Conservation (phyloP, 2,329 filamentous ascomycete genomes). For the Apiospora phragmitis region DNA sequence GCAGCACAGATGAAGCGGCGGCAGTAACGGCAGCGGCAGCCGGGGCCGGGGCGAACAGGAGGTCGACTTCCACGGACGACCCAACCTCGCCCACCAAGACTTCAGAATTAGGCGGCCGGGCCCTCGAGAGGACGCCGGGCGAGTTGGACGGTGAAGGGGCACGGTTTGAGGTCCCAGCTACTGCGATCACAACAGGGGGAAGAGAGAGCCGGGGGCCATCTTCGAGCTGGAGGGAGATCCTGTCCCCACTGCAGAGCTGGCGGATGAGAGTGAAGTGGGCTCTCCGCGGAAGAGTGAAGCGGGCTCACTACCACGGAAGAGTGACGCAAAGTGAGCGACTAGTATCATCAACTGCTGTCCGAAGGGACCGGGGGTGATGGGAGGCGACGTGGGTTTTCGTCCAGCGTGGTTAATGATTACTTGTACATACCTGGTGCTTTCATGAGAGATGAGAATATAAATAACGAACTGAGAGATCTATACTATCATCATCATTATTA, state of each 20-base stretch:
- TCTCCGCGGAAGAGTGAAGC: neutral
- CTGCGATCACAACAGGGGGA: neutral
- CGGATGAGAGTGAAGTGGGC: neutral
- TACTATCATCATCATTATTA: neutral
- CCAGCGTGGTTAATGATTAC: neutral
- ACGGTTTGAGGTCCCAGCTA: constrained; percentile 2
- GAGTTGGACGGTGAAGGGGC: neutral
- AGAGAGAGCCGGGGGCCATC: constrained; percentile 8
- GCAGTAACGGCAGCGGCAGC: neutral
- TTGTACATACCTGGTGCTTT: neutral
- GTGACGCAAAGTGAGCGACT: neutral
- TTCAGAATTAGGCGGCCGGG: neutral
- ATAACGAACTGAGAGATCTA: neutral
- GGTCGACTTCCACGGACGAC: neutral
- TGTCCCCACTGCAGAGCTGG: neutral
- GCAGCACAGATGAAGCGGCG: neutral
- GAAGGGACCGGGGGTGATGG: neutral
- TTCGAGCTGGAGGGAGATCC: constrained; percentile 10
- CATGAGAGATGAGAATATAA: neutral
- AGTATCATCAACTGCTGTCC: neutral
- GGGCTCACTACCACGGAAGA: neutral
- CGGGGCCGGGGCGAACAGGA: neutral
- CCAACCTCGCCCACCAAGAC: neutral
- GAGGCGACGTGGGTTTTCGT: neutral
- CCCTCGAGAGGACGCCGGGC: neutral